Conservation (phyloP, 2,329 filamentous ascomycete genomes). For the Pseudogymnoascus sp. region DNA sequence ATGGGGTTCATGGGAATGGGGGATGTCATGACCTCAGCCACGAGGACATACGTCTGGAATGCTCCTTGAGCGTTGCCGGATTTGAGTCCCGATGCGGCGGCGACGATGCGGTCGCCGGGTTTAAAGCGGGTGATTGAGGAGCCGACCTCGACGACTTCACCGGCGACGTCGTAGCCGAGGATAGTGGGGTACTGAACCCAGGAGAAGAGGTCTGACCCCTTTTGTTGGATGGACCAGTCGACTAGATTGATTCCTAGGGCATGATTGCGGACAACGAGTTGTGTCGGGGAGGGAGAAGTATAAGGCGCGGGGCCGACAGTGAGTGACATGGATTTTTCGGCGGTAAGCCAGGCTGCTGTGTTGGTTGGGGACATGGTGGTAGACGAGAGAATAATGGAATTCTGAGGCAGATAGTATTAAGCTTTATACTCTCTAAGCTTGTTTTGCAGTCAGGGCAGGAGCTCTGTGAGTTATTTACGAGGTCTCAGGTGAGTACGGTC, state of each 20-base stretch:
- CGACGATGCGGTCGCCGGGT: conserved; percentile 26
- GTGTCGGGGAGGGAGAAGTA: conserved; percentile 27
- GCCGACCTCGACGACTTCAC: conserved; percentile 15
- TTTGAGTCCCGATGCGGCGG: conserved; percentile 28
- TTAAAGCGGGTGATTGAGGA: conserved; percentile 13
- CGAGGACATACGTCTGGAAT: conserved; percentile 29
- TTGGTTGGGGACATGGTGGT: conserved; percentile 14
- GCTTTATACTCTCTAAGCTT: neutral
- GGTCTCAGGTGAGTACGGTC: neutral
- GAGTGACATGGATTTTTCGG: conserved; percentile 27
- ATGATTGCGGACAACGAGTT: conserved; percentile 33
- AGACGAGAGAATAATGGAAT: neutral
- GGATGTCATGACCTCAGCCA: conserved; percentile 22
- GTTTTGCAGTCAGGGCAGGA: neutral
- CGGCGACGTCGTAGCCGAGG: conserved; percentile 18
- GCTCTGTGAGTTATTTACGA: neutral
- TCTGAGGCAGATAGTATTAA: neutral
- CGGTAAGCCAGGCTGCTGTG: conserved; percentile 21
- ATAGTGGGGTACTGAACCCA: conserved; percentile 22
- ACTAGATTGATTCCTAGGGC: conserved; percentile 36
- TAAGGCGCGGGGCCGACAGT: conserved; percentile 32
- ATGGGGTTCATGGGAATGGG: conserved; percentile 28
- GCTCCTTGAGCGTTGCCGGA: conserved; percentile 27
- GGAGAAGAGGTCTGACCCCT: conserved; percentile 33
- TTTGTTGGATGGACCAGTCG: conserved; percentile 28